A percentile compares a stretch with the other conserved stretches of the same genome.
Evolutionary conservation across 257 asterid species (phyloP).

Genomic region (Lycium barbarum): DNA sequence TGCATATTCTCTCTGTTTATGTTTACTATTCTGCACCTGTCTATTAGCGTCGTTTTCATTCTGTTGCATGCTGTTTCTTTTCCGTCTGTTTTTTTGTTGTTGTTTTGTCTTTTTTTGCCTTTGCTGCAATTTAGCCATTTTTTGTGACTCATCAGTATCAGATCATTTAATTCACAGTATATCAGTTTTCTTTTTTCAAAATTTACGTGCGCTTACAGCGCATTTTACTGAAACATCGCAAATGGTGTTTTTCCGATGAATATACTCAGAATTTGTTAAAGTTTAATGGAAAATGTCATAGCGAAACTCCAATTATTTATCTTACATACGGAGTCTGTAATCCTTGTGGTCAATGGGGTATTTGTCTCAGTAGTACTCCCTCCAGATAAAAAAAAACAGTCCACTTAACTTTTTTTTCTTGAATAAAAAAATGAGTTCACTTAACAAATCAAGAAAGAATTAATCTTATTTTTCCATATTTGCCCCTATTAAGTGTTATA

Average conservation of each 20-base stretch:
- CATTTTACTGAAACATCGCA: slow-evolving; percentile 29
- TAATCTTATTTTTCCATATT: too few relatives aligned
- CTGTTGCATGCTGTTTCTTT: not conserved
- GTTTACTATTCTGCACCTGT: not conserved
- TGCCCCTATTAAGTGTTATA: too few relatives aligned
- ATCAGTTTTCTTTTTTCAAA: not conserved
- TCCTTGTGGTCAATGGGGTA: too few relatives aligned
- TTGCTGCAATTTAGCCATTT: not conserved
- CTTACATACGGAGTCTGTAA: too few relatives aligned
- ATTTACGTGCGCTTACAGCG: not conserved
- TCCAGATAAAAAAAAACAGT: too few relatives aligned
- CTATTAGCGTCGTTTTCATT: slow-evolving; percentile 7
- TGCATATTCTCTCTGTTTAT: not conserved
- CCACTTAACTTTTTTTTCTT: too few relatives aligned
- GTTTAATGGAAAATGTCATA: not conserved
- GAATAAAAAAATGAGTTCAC: too few relatives aligned
- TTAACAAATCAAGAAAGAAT: too few relatives aligned
- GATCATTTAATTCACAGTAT: not conserved
- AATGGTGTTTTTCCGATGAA: slow-evolving; percentile 10
- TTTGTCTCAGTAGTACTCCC: too few relatives aligned
- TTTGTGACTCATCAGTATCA: not conserved
- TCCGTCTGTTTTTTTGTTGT: not conserved
- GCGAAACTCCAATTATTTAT: too few relatives aligned
- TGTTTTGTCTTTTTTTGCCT: not conserved
- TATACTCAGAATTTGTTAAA: slow-evolving; percentile 19